A percentile compares a stretch with the other conserved stretches of the same genome.
Conservation (phyloP, 805 yeast species). For the Myxozyma kluyveri region DNA sequence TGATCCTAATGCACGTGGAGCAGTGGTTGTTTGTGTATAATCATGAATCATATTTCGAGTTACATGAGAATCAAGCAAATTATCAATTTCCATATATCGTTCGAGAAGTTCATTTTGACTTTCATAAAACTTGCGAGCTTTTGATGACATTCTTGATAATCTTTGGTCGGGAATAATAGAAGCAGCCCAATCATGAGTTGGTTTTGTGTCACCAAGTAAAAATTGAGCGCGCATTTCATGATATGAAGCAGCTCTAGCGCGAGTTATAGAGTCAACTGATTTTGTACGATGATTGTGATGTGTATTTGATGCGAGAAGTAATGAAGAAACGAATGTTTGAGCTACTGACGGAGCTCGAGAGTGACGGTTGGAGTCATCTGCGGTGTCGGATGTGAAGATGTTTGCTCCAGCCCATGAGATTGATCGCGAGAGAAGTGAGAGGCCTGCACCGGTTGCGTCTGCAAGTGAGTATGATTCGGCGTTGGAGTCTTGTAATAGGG, state of each 20-base stretch:
- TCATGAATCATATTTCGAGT: conserved; percentile 61
- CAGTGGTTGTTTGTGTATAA: conserved; percentile 49
- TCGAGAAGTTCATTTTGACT: conserved; percentile 60
- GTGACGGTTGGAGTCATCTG: background rate
- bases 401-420: background rate
- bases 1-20: conserved; percentile 35
- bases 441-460: too few relatives aligned
- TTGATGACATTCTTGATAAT: conserved; percentile 30
- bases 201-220: conserved; percentile 47
- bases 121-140: conserved; percentile 33
- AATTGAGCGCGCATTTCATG: conserved; percentile 46
- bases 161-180: conserved; percentile 33
- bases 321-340: background rate
- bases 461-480: too few relatives aligned
- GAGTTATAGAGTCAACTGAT: background rate
- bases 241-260: background rate
- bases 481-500: too few relatives aligned
- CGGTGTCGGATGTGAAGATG: background rate
- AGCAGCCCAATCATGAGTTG: conserved; percentile 46
- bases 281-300: background rate
- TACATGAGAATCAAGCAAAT: conserved; percentile 66
- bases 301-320: background rate
- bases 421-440: background rate
- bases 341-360: background rate
- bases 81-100: conserved; percentile 59